phyloP scores from a whole-genome alignment of 371 early-diverging fungal genomes.

The Mucor piriformis region DNA sequence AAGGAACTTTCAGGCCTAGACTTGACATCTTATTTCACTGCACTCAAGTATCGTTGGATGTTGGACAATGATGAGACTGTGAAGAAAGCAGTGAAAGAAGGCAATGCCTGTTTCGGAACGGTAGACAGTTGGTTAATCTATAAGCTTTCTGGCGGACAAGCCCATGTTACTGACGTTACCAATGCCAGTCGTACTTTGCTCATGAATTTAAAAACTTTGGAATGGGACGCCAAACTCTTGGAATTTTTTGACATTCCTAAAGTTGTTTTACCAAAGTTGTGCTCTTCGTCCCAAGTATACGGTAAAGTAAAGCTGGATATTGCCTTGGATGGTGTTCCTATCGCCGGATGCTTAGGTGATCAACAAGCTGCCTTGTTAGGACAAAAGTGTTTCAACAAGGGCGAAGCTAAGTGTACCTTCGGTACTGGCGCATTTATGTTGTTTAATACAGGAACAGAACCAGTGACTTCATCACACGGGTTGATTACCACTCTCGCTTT shows the following conservation, averaged over 20 bases:
- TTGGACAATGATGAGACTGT: slow-evolving; percentile 81
- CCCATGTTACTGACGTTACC: slow-evolving; percentile 90
- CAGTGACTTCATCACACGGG: slow-evolving; percentile 81
- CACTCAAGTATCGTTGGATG: slow-evolving; percentile 92
- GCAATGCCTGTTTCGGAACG: slow-evolving; percentile 75
- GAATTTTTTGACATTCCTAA: slow-evolving; percentile 47
- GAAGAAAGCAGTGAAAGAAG: slow-evolving; percentile 41
- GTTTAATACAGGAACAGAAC: slow-evolving; percentile 85
- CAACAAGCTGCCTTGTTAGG: slow-evolving; percentile 97
- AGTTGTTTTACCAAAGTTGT: slow-evolving; percentile 72
- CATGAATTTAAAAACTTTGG: slow-evolving; percentile 81
- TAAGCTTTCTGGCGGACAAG: slow-evolving; percentile 77
- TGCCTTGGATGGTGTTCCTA: slow-evolving; percentile 68
- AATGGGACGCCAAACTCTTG: slow-evolving; percentile 80
- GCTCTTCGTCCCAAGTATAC: slow-evolving; percentile 83
- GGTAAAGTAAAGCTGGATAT: slow-evolving; percentile 60
- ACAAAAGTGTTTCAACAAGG: slow-evolving; percentile 79
- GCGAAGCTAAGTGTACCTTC: slow-evolving; percentile 89
- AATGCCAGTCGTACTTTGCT: slow-evolving; percentile 95
- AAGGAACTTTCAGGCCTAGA: slow-evolving; percentile 81
- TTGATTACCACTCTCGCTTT: slow-evolving; percentile 92
- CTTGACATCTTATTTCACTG: slow-evolving; percentile 92
- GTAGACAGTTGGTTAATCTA: slow-evolving; percentile 86
- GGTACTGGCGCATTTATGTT: slow-evolving; percentile 98
- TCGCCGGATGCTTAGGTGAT: slow-evolving; percentile 92